phyloP scores from a whole-genome alignment of 176 grass and related monocot genomes.

The Chrysopogon serrulatus region DNA sequence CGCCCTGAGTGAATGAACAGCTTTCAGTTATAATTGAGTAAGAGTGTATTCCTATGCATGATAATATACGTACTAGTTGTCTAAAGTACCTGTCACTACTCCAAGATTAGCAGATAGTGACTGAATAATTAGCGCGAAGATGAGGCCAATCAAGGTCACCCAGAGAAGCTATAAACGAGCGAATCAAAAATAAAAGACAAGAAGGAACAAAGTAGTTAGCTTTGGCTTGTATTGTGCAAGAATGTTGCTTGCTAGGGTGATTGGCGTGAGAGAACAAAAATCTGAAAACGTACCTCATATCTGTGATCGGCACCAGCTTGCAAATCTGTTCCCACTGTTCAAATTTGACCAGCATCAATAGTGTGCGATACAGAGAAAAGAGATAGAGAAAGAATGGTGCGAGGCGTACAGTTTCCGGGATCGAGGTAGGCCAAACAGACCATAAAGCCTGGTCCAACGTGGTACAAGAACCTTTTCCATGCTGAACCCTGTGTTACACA shows the following conservation, averaged over 20 bases:
- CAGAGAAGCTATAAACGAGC: slow-evolving; percentile 64
- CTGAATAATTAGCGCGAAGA: slow-evolving; percentile 83
- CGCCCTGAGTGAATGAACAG: slow-evolving; percentile 28
- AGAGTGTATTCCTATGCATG: neutral
- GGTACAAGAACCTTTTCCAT: slow-evolving; percentile 64
- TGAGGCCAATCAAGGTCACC: slow-evolving; percentile 67
- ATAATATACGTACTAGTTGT: neutral
- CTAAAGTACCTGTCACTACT: slow-evolving; percentile 61
- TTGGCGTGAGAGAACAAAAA: neutral
- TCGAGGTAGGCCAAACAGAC: slow-evolving; percentile 86
- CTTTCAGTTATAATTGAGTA: neutral
- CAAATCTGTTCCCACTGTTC: slow-evolving; percentile 78
- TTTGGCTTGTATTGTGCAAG: neutral
- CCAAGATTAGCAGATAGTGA: slow-evolving; percentile 83
- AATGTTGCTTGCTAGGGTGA: neutral
- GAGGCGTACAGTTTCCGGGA: slow-evolving; percentile 65
- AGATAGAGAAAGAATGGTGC: neutral
- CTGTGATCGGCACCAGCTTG: slow-evolving; percentile 82
- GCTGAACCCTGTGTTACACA: slow-evolving; percentile 29
- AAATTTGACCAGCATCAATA: neutral
- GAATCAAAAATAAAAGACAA: neutral
- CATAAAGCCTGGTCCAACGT: slow-evolving; percentile 83
- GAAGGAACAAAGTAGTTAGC: neutral
- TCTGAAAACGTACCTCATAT: slow-evolving; percentile 55
- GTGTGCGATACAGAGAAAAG: neutral